phyloP scores from a whole-genome alignment of 768 basidiomycete genomes.

The Russula lepida region DNA sequence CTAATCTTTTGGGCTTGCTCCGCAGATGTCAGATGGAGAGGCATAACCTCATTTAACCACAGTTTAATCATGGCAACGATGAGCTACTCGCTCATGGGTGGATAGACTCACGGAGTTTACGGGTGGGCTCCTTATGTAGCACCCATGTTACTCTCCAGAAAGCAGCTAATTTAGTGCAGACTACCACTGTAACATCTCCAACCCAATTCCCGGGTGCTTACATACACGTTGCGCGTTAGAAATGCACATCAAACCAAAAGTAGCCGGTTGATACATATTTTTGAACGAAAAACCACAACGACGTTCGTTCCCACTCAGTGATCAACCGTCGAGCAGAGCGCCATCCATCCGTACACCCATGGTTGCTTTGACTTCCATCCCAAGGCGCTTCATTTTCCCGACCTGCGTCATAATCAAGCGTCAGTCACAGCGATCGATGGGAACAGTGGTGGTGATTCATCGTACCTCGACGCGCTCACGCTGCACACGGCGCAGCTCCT shows the following conservation, averaged over 20 bases:
- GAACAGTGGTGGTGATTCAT: neutral
- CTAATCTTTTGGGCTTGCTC: too few relatives aligned
- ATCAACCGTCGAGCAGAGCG: conserved; percentile 43
- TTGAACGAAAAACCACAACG: conserved; percentile 4
- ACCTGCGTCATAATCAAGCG: conserved; percentile 34
- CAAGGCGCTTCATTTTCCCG: conserved; percentile 78
- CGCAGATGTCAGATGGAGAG: too few relatives aligned
- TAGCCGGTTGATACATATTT: neutral
- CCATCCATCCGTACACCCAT: conserved; percentile 87
- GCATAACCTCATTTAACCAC: too few relatives aligned
- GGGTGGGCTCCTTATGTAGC: too few relatives aligned
- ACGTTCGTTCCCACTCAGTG: neutral
- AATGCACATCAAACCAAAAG: neutral
- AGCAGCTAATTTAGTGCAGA: too few relatives aligned
- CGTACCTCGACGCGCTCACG: conserved; percentile 75
- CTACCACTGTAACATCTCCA: too few relatives aligned
- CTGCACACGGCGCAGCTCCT: conserved; percentile 76
- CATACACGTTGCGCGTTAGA: neutral
- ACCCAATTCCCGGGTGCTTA: too few relatives aligned
- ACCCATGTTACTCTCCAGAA: too few relatives aligned
- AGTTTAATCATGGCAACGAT: too few relatives aligned
- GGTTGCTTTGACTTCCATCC: conserved; percentile 78
- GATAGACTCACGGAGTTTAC: too few relatives aligned
- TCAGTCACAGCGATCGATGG: neutral
- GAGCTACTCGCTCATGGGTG: too few relatives aligned